Evolutionary conservation across 306 rosid species (phyloP), one percentile per base, ranked within the genome.

Genomic region (Biancaea sappan): DNA sequence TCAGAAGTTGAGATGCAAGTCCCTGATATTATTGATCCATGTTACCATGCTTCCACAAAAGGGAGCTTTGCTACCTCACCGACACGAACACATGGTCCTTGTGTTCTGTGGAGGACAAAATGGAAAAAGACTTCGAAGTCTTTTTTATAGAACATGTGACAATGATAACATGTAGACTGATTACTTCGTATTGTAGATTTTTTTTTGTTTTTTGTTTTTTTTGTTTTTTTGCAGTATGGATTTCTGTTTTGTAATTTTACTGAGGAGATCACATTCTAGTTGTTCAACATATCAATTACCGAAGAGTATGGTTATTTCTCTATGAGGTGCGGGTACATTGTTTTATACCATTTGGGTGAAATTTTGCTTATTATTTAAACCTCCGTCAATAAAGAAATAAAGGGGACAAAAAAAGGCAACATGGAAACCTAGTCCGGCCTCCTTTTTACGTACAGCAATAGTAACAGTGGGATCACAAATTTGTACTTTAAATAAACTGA

Each of bases 21-120:
- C 67, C 7, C 54, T 78, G 75, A 19, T 22, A 29, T 16, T 7
- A 22, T 29, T 8, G 40, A 15, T 29, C 52, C 60, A 60, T 58
- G 73, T 64, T 56, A 18, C 56, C 21, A 6, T 79, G 83, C 68
- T 65, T 47, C 63, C 25, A 16, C 31, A 26, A 11, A 50, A 62
- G 46, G 79, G 73, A 34, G 69, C 66, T 24, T 31, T 31, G 69
- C 31, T 76, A 43, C 71, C 24, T 62, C 82, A 80, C 87, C 74
- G 80, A 84, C 86, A 74, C 53, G 6, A 41, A 46, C 69, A 52
- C 50, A 37, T 38, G 48, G 21, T 6, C 21, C 51, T 58, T 56
- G 41, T 35, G 66, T 61, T 72, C 66, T 38, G 13, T 72, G 59
- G 66, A 73, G 26, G 26, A 26, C 61, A 50, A 26, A 53, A 61